Base-by-base conservation (phyloP, 176 grass and related monocot species). In the Aegilops umbellulata region DNA sequence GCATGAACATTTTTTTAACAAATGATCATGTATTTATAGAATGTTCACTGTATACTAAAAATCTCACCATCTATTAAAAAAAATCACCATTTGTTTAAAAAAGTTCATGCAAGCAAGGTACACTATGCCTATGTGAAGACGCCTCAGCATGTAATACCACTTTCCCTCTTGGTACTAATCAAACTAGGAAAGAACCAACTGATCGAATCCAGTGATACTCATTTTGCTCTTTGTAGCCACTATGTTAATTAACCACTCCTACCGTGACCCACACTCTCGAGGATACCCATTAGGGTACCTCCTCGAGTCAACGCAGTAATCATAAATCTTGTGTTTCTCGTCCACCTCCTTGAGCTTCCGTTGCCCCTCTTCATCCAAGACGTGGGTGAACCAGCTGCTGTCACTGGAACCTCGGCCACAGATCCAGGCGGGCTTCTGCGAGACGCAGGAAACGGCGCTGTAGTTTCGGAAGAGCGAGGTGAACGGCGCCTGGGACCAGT, bases 401-500 rank as follows among this genome's bases (percentile, higher is more conserved):
- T 79, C 81, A 9, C 42, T 31, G 9, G 76, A 70, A 4, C 30
- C 65, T 83, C 87, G 82, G 65, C 80, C 80, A 23, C 85, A 93
- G 42, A 87, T 79, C 84, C 88, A 58, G 60, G 88, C 69, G 6
- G 0, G 80, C 0, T 88, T 84, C 19, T 26, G 7, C 7, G 62
- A n/a, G 26, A 93, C 42, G 4, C 88, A 93, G 5, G 82, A n/a
- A 16, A 80, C 68, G 23, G 58, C 74, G 1, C 60, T 90, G 67
- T 81, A 92, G 39, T 92, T 92, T 39, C 36, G 70, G 61, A 90
- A 95, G 12, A 65, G 84, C 7, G 90, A 79, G 2, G 38, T 83
- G 75, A 95, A 95, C 3, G 93, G 90, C 0, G 88, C 87, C 42
- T 92, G 76, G 10, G 81, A 88, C 88, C 90, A 95, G 49, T 95